A percentile compares a stretch with the other conserved stretches of the same genome.
These are phyloP conservation scores for Fallopia convolvulus DNA, from an alignment of 148 eudicot species.

Conservation along the genomic window DNA sequence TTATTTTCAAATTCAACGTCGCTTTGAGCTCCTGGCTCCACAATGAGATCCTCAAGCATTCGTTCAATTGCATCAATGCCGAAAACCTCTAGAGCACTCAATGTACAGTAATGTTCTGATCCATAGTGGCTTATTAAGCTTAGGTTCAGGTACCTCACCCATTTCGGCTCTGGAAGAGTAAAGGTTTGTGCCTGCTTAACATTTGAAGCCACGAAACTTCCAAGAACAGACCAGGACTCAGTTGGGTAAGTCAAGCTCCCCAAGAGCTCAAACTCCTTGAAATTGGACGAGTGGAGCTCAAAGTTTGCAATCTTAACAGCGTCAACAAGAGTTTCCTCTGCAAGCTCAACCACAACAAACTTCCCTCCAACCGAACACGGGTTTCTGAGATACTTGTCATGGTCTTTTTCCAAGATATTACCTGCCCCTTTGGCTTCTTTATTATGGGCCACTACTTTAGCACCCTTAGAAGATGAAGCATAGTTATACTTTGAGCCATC, in stretches of 20 bases:
- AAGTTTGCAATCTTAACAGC: conserved; percentile 83
- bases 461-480: conserved; percentile 83
- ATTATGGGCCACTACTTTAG: conserved; percentile 82
- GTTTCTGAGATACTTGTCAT: conserved; percentile 80
- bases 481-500: conserved; percentile 85
- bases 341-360: conserved; percentile 72
- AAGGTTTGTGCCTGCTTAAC: conserved; percentile 70
- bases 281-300: conserved; percentile 86
- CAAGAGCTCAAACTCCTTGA: conserved; percentile 70
- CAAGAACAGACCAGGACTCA: conserved; percentile 57
- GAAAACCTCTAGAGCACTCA: conserved; percentile 72
- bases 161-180: conserved; percentile 71
- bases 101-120: conserved; percentile 75
- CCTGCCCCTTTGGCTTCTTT: conserved; percentile 87
- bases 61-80: conserved; percentile 88
- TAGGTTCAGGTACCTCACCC: conserved; percentile 71
- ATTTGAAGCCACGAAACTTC: conserved; percentile 71
- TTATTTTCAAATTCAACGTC: background rate
- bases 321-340: conserved; percentile 80
- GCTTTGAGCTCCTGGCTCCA: conserved; percentile 1
- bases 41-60: conserved; percentile 92
- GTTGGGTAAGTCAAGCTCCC: conserved; percentile 81
- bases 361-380: conserved; percentile 78
- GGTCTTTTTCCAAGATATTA: conserved; percentile 75
- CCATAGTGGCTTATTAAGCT: conserved; percentile 75